Percentiles rank a stretch among this genome's conserved stretches.
Conservation (phyloP, 2,329 filamentous ascomycete species). For the Scleromitrula shiraiana region DNA sequence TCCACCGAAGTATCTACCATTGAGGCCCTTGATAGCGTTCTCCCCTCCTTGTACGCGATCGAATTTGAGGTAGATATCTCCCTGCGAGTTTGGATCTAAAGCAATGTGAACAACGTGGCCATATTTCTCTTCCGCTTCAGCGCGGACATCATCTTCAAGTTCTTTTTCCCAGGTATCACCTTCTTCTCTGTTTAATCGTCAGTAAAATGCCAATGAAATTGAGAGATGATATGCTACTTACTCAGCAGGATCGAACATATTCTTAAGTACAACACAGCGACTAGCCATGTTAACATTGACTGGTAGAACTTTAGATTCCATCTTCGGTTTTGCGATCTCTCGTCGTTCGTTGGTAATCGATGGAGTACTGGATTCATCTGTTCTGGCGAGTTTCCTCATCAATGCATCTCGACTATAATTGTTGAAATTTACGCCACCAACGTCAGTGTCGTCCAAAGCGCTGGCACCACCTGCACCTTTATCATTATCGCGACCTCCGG, state of each 20-base stretch:
- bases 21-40: conserved; percentile 95
- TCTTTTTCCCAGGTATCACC: conserved; percentile 87
- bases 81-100: conserved; percentile 84
- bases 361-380: conserved; percentile 63
- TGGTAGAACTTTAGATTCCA: conserved; percentile 68
- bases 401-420: conserved; percentile 97
- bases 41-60: conserved; percentile 90
- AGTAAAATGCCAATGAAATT: conserved; percentile 24
- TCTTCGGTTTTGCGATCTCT: conserved; percentile 69
- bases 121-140: conserved; percentile 91
- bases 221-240: conserved; percentile 43
- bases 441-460: conserved; percentile 94
- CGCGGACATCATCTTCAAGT: conserved; percentile 84
- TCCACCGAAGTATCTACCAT: conserved; percentile 92
- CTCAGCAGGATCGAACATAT: conserved; percentile 91
- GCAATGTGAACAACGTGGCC: conserved; percentile 96
- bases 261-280: conserved; percentile 86
- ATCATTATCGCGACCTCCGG: conserved; percentile 79
- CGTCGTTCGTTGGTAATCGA: conserved; percentile 58
- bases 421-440: conserved; percentile 98
- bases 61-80: conserved; percentile 98
- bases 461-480: conserved; percentile 83
- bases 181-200: conserved; percentile 59
- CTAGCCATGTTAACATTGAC: conserved; percentile 88
- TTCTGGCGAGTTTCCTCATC: conserved; percentile 97